Base-by-base conservation (phyloP, 352 stramenopile species). In the Phytophthora pinifolia region DNA sequence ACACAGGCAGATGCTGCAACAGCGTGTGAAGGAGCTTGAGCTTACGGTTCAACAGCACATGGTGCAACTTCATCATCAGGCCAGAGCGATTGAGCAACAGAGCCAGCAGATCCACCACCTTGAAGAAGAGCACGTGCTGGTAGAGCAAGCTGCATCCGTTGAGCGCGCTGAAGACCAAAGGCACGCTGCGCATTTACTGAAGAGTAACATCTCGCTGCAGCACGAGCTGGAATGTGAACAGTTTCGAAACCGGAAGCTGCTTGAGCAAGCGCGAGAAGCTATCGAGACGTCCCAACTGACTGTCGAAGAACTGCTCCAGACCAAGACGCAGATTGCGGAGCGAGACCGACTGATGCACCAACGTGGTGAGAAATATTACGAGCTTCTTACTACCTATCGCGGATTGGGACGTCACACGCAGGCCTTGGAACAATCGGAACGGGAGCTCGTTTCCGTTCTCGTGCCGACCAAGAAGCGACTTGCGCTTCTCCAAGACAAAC, bases 111-210 rank as follows among this genome's bases (percentile, higher is more conserved):
- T 77, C n/a, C 17, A 63, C 12, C 52, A 46, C 9, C 46, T 85
- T 1, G 54, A 69, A 27, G 20, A 46, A 1, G 20, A 50, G 3
- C 30, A 45, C 9, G n/a, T 10, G 8, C 10, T 47, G 13, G 14
- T 14, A 10, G 14, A 56, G 3, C 52, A 18, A 58, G 18, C 44
- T 35, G 18, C 13, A 34, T 30, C 59, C 15, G 30, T 15, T 6
- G 54, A 67, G 31, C 66, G 41, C 2, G 50, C 54, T 34, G 68
- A 79, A 15, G 46, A 58, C 38, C 49, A 63, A 17, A 47, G 27
- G 5, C 65, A 81, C 32, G 62, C 46, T 2, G 36, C 51, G 9
- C 66, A 79, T 18, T 55, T 81, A 45, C 14, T 81, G n/a, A 62
- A 76, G 29, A 30, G 10, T 2, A 70, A 55, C 25, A 62, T 74